Conservation (phyloP, 495 filamentous ascomycete species). For the Podospora australis region DNA sequence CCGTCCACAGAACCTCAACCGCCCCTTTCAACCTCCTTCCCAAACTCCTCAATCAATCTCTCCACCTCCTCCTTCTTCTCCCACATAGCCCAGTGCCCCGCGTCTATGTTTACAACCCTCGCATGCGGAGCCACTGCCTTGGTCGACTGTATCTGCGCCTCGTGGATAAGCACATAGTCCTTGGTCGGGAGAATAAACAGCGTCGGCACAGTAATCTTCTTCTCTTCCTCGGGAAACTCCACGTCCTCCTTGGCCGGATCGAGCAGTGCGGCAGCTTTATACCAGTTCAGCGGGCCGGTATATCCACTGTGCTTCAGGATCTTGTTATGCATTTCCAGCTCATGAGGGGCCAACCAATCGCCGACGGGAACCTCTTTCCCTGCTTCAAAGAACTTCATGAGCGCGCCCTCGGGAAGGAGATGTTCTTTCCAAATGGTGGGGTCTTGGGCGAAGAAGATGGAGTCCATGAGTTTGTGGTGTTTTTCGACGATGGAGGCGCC, state of each 20-base stretch:
- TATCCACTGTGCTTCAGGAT: constrained; percentile 15
- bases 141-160: not conserved
- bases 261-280: constrained; percentile 8
- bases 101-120: not conserved
- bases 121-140: not conserved
- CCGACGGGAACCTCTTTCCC: constrained; percentile 2
- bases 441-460: constrained; percentile 11
- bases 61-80: not conserved
- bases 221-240: not conserved
- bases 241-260: not conserved
- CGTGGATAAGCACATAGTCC: not conserved
- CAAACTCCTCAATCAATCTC: not conserved
- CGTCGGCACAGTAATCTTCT: not conserved
- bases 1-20: too few species aligned
- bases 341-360: constrained; percentile 8
- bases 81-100: not conserved
- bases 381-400: constrained; percentile 11
- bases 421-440: constrained; percentile 10
- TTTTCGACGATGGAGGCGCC: constrained; percentile 15
- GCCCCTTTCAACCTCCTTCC: too few species aligned
- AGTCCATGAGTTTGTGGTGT: constrained; percentile 7
- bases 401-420: not conserved
- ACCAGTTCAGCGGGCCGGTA: constrained; percentile 16
- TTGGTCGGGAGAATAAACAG: not conserved
- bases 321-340: constrained; percentile 7